Percentiles rank a stretch among this genome's conserved stretches.
Evolutionary conservation across 2,329 filamentous ascomycete genomes (phyloP).

Genomic region (Biscogniauxia sp.): DNA sequence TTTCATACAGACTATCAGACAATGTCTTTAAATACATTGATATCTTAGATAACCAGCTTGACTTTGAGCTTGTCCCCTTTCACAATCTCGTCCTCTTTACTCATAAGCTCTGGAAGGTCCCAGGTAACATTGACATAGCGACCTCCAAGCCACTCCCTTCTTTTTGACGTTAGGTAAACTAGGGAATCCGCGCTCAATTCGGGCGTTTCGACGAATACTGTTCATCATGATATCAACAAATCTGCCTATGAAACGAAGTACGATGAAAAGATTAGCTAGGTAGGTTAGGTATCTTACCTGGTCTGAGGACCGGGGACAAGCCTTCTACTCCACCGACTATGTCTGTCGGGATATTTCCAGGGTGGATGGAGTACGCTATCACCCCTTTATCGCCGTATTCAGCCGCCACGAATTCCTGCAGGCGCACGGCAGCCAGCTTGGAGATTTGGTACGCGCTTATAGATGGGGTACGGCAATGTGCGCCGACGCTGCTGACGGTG

Average conservation of each 20-base stretch:
- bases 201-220: conserved; percentile 27
- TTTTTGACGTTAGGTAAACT: conserved; percentile 30
- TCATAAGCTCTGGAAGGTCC: conserved; percentile 37
- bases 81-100: conserved; percentile 30
- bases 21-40: too few relatives aligned
- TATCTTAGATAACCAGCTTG: conserved; percentile 21
- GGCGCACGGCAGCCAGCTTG: conserved; percentile 44
- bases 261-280: too few relatives aligned
- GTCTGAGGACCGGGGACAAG: conserved; percentile 5
- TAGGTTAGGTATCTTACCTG: conserved; percentile 13
- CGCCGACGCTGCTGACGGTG: conserved; percentile 41
- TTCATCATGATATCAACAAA: conserved; percentile 2
- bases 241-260: background rate
- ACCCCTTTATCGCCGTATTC: conserved; percentile 43
- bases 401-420: conserved; percentile 43
- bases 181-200: conserved; percentile 30
- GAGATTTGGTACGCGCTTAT: conserved; percentile 41
- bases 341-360: conserved; percentile 41
- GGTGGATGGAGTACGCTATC: conserved; percentile 42
- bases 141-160: conserved; percentile 33
- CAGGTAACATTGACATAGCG: conserved; percentile 39
- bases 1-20: too few relatives aligned
- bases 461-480: conserved; percentile 27
- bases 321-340: conserved; percentile 13
- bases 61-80: conserved; percentile 29